phyloP scores from a whole-genome alignment of 768 basidiomycete species.

The Termitomyces sp. region DNA sequence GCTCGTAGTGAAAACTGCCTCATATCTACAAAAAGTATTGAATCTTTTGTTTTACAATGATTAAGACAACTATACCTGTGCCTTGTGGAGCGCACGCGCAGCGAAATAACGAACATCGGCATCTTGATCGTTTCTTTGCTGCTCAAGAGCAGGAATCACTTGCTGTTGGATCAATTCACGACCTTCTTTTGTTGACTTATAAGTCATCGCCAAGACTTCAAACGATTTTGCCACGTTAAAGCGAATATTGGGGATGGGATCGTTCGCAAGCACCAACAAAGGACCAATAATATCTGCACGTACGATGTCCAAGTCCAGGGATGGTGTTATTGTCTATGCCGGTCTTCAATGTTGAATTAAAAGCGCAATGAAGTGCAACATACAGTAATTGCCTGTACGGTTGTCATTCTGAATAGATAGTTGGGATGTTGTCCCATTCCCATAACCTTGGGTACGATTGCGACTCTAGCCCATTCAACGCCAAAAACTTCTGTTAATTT shows the following conservation, averaged over 20 bases:
- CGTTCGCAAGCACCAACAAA: conserved; percentile 74
- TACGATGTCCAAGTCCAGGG: conserved; percentile 79
- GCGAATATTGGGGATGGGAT: conserved; percentile 97
- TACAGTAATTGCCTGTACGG: conserved; percentile 96
- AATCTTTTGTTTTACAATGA: background rate
- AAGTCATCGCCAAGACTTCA: conserved; percentile 77
- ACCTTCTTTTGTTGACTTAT: conserved; percentile 62
- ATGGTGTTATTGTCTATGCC: conserved; percentile 86
- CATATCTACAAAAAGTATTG: background rate
- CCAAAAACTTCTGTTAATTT: conserved; percentile 98
- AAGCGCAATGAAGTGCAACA: conserved; percentile 20
- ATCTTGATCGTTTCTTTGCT: conserved; percentile 82
- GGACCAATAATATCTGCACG: conserved; percentile 79
- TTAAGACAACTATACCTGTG: conserved; percentile 12
- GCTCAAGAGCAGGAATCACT: conserved; percentile 79
- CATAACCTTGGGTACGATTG: conserved; percentile 96
- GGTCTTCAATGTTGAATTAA: conserved; percentile 3
- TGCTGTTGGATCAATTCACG: conserved; percentile 66
- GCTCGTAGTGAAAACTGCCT: background rate
- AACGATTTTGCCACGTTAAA: conserved; percentile 97
- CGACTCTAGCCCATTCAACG: conserved; percentile 91
- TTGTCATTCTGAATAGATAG: conserved; percentile 97
- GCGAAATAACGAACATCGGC: conserved; percentile 98
- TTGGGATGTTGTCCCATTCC: conserved; percentile 97
- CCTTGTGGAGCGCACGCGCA: conserved; percentile 66